Base-by-base conservation (phyloP, 805 yeast genomes). In the Candida ortonii region DNA sequence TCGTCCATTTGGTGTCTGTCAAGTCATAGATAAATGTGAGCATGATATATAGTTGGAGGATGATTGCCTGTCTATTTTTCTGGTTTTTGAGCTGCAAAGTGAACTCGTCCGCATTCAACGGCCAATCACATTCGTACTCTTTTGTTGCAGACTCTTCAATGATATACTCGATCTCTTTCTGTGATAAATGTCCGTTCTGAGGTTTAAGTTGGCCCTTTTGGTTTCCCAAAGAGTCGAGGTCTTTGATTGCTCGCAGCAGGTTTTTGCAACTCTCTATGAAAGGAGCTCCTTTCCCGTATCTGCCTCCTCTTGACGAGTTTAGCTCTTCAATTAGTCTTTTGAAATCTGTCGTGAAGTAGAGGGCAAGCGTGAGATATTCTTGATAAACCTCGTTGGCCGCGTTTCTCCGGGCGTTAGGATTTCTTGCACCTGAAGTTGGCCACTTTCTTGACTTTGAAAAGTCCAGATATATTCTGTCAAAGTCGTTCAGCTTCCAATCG, bases 61-160 rank as follows among this genome's bases (percentile, higher is more conserved):
- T 30, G 1, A 59, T 30, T 2, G 44, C 32, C 22, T 37, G 32
- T 26, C 52, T 44, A 19, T 40, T 41, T 10, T 45, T 43, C 3
- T 36, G 18, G 13, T 34, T 36, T 11, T 36, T 27, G 7, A 57
- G 20, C 19, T 56, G 59, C 12, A 30, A 17, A 3, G 22, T 30
- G 30, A 59, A 55, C 24, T 45, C 50, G 16, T 49, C 52, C 6
- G 43, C 36, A 25, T 43, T 43, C 14, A 56, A 28, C 5, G 54
- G 34, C 62, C 62, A 59, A 22, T 57, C 59, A 34, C 52, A 41
- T 28, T 53, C 57, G 33, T 41, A 47, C 7, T 43, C 26, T 28
- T 44, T 44, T 7, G 26, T 30, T 9, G 40, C 14, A 34, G 22
- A 44, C 22, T 39, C 44, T 10, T 34, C 30, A 16, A 35, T 39